phyloP scores from a whole-genome alignment of 106 monocot species.

The Dioscorea zingiberensis region DNA sequence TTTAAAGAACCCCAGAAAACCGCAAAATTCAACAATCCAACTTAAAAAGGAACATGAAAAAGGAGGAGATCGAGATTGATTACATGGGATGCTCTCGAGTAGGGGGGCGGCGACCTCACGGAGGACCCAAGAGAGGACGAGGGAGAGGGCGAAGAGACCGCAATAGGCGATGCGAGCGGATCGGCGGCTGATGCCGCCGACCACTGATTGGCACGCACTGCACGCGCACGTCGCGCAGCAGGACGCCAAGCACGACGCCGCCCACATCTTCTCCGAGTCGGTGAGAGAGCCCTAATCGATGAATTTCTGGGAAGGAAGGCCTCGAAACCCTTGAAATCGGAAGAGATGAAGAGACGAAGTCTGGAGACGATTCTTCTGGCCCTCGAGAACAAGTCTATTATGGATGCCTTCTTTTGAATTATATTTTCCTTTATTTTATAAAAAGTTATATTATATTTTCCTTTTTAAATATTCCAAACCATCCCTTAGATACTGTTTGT shows the following conservation, averaged over 20 bases:
- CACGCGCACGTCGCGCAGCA: conserved; percentile 99
- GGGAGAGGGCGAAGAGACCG: conserved; percentile 94
- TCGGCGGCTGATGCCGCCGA: conserved; percentile 86
- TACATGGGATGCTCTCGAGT: conserved; percentile 88
- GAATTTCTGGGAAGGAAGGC: no score
- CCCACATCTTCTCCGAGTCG: conserved; percentile 59
- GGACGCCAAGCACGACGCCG: conserved; percentile 92
- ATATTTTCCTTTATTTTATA: no score
- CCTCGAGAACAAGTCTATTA: no score
- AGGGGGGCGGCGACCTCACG: conserved; percentile 96
- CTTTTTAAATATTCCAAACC: no score
- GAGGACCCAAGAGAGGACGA: conserved; percentile 89
- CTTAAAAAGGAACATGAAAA: no score
- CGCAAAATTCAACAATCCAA: background rate
- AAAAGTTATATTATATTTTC: no score
- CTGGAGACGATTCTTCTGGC: no score
- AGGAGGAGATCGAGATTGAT: background rate
- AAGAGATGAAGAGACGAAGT: no score
- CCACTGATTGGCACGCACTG: conserved; percentile 92
- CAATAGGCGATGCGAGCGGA: conserved; percentile 99
- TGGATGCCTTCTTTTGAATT: no score
- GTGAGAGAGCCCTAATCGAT: no score
- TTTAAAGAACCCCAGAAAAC: background rate
- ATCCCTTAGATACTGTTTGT: no score
- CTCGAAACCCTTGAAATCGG: no score